Percentiles rank a stretch among this genome's conserved stretches.
Evolutionary conservation across 2,329 filamentous ascomycete genomes (phyloP).

Genomic region (Trichophyton simii): DNA sequence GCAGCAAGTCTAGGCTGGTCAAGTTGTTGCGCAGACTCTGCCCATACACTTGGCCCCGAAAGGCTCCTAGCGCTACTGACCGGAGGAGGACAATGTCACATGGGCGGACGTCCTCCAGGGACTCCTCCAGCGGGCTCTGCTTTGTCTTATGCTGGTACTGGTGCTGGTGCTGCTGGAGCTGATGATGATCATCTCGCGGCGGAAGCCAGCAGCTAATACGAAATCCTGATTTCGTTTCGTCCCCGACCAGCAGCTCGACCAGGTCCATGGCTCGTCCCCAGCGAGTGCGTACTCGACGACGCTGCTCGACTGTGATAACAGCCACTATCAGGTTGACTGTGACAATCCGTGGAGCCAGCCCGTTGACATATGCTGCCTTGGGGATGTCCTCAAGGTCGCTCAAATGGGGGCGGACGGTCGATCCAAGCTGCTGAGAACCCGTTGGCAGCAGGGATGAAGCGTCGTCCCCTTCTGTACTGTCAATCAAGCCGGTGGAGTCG

Average conservation of each 20-base stretch:
- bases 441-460: constrained; percentile 1
- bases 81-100: constrained; percentile 69
- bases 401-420: constrained; percentile 27
- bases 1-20: constrained; percentile 57
- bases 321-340: constrained; percentile 73
- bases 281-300: constrained; percentile 54
- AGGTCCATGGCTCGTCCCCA: constrained; percentile 47
- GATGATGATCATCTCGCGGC: constrained; percentile 17
- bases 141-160: constrained; percentile 6
- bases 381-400: constrained; percentile 60
- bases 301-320: constrained; percentile 57
- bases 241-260: constrained; percentile 67
- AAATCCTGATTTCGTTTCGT: constrained; percentile 73
- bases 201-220: constrained; percentile 73
- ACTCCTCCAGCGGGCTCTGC: constrained; percentile 27
- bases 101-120: constrained; percentile 41
- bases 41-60: constrained; percentile 66
- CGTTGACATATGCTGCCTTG: constrained; percentile 49
- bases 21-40: constrained; percentile 63
- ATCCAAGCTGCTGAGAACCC: background rate
- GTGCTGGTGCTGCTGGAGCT: constrained; percentile 9
- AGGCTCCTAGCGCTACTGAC: constrained; percentile 66
- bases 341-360: constrained; percentile 65
- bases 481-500: constrained; percentile 5
- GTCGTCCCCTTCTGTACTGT: constrained; percentile 4